Evolutionary conservation across 2,329 filamentous ascomycete species (phyloP), one percentile per base, ranked within the genome.

Genomic region (Penicillium sp.): DNA sequence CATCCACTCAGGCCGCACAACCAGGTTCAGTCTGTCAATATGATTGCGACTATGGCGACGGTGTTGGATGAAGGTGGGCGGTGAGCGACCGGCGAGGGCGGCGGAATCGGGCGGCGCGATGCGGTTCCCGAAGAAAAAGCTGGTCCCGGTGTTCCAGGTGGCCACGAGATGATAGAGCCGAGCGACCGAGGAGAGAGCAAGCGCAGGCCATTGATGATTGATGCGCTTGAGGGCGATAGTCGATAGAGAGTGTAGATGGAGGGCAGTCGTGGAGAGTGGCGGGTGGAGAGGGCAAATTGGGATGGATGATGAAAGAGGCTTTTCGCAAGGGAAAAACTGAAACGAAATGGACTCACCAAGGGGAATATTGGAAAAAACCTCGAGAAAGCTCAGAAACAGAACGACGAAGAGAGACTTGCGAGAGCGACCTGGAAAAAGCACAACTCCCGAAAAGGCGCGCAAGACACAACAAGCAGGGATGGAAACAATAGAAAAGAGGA

Each of bases 401-500:
- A 50, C 53, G 57, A 50, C 37, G 33, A 54, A 56, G 58, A 60
- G 58, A 60, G 50, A 64, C 52, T 54, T 57, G 59, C 50, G 56
- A 64, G 49, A 50, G 59, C 60, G 55, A 62, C 65, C 58, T 59
- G 56, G 60, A 58, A 61, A 59, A 63, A 68, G 64, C 62, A 66
- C 40, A 68, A 68, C 66, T 68, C 66, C 66, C 65, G 59, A 66
- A 62, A 66, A 50, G 59, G 60, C 63, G 61, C 63, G 61, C 63
- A 66, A 65, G 58, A 67, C 66, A 55, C 55, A 66, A 68, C 62
- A 66, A 67, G 60, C 62, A 64, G 60, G 63, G 56, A 58, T 63
- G 62, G 63, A 59, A 66, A 67, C 63, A 68, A 67, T 66, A 63
- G 58, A 63, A 66, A 67, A 68, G 62, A 55, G 61, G 60, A 61